Evolutionary conservation across 176 grass and related monocot genomes (phyloP).

Genomic region (Eragrostis nindensis): DNA sequence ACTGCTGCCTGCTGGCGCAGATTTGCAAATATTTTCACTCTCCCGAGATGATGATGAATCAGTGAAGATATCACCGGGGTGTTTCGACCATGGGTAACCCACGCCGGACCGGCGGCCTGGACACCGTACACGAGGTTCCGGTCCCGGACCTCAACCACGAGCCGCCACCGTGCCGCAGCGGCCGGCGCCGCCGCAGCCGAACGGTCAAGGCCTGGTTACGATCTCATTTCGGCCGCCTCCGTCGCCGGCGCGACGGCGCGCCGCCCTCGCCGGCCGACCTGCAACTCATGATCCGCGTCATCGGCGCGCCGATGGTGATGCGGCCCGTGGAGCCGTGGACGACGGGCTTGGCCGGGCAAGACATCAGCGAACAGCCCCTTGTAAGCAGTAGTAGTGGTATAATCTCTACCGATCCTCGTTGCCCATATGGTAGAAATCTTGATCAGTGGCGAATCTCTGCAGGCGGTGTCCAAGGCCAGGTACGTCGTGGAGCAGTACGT

Average conservation of each 20-base stretch:
- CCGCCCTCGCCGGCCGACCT: slow-evolving; percentile 50
- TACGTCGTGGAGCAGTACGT: slow-evolving; percentile 86
- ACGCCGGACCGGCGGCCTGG: slow-evolving; percentile 57
- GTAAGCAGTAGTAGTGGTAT: neutral
- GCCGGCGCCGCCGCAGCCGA: slow-evolving; percentile 12
- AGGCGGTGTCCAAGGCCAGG: slow-evolving; percentile 65
- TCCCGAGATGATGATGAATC: too few species aligned
- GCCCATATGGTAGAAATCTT: too few species aligned
- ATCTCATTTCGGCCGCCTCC: slow-evolving; percentile 23
- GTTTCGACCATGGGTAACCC: slow-evolving; percentile 44
- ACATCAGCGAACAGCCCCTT: slow-evolving; percentile 50
- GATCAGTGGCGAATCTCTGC: neutral
- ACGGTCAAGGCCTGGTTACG: slow-evolving; percentile 74
- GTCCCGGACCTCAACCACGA: slow-evolving; percentile 59
- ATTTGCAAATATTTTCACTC: too few species aligned
- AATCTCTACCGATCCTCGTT: neutral
- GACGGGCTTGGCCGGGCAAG: slow-evolving; percentile 12
- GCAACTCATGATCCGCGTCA: slow-evolving; percentile 69
- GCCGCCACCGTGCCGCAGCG: slow-evolving; percentile 32
- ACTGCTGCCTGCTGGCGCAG: too few species aligned
- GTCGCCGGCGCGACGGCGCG: neutral
- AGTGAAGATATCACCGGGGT: too few species aligned
- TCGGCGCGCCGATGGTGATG: slow-evolving; percentile 73
- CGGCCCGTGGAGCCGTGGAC: slow-evolving; percentile 41
- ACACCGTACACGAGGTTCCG: slow-evolving; percentile 82